phyloP scores from a whole-genome alignment of 2,329 filamentous ascomycete species.

The Trichoderma aggressivum region DNA sequence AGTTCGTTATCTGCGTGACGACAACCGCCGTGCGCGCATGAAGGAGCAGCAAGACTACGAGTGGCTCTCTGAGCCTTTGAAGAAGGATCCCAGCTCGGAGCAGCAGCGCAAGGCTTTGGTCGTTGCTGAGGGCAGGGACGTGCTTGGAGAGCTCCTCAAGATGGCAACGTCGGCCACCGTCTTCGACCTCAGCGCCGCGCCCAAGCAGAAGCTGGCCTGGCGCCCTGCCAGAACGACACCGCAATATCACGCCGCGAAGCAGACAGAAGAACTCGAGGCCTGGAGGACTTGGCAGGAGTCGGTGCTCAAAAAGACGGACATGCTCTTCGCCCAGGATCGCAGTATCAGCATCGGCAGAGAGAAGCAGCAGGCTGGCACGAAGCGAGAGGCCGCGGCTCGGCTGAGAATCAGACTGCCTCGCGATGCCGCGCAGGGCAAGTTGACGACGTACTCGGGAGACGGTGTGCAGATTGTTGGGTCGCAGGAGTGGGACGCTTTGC shows the following conservation, averaged over 20 bases:
- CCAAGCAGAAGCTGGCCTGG: conserved; percentile 63
- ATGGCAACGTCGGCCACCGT: conserved; percentile 55
- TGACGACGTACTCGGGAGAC: conserved; percentile 28
- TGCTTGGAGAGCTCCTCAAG: conserved; percentile 61
- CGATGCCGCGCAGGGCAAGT: conserved; percentile 40
- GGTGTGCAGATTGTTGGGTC: conserved; percentile 49
- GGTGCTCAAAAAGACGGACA: conserved; percentile 51
- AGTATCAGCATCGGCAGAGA: conserved; percentile 27
- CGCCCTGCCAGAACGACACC: conserved; percentile 61
- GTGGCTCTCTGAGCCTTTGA: conserved; percentile 62
- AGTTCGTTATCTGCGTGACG: conserved; percentile 64
- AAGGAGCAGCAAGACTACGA: conserved; percentile 54
- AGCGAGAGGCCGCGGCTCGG: conserved; percentile 41
- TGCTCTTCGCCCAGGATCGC: conserved; percentile 30
- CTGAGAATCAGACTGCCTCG: conserved; percentile 50
- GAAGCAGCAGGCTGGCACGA: conserved; percentile 26
- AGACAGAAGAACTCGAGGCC: conserved; percentile 61
- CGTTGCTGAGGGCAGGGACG: conserved; percentile 59
- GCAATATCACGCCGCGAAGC: conserved; percentile 62
- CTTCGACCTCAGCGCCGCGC: conserved; percentile 57
- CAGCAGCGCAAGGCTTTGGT: conserved; percentile 52
- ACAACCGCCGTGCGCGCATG: conserved; percentile 60
- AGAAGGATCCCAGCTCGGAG: conserved; percentile 40
- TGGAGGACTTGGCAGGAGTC: conserved; percentile 58
- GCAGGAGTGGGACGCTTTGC: conserved; percentile 53